Base-by-base conservation (phyloP, 768 basidiomycete genomes). In the Gloeopeniophorella convolvens region DNA sequence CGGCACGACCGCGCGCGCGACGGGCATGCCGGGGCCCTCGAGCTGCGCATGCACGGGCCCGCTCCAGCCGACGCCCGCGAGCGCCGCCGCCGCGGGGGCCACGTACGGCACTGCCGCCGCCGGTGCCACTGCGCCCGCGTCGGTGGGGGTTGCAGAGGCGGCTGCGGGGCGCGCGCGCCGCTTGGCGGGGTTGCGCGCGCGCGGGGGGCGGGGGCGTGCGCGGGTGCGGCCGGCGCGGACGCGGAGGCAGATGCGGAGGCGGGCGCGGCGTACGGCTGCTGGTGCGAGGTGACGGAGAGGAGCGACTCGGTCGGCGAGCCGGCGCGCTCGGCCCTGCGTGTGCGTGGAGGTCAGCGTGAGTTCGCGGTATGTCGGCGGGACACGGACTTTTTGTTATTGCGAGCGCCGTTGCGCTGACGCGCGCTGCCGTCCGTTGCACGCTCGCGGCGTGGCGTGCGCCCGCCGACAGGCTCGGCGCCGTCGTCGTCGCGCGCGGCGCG, bases 21-120 rank as follows among this genome's bases (percentile, higher is more conserved):
- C 76, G 11, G 86, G 85, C 80, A 89, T 83, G 0, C 86, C 86
- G 9, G 86, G 86, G 3, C 86, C 86, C 59, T 86, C 84, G 24
- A 88, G 70, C 51, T 79, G 79, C 21, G 77, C 71, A 27, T 66
- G 78, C 5, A 76, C 54, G 56, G 65, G 44, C 58, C 66, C 48
- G 31, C 45, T 65, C 71, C 13, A 65, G 58, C 50, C 66, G 66
- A 56, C 72, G 70, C 34, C 66, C 32, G 28, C 70, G 67, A 53
- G 66, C 18, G 54, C 56, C 12, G 48, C 45, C 13, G 51, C 48
- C 8, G 51, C 41, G 30, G 50, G 51, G 3, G 46, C 34, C 26
- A 20, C 26, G 21, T 42, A 32, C 16, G 33, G 27, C 5, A 37
- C 18, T 12, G 28, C 42, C 8, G 24, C n/a, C 39, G n/a, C 50